Evolutionary conservation across 768 basidiomycete species (phyloP).

Genomic region (Ramaria sp.): DNA sequence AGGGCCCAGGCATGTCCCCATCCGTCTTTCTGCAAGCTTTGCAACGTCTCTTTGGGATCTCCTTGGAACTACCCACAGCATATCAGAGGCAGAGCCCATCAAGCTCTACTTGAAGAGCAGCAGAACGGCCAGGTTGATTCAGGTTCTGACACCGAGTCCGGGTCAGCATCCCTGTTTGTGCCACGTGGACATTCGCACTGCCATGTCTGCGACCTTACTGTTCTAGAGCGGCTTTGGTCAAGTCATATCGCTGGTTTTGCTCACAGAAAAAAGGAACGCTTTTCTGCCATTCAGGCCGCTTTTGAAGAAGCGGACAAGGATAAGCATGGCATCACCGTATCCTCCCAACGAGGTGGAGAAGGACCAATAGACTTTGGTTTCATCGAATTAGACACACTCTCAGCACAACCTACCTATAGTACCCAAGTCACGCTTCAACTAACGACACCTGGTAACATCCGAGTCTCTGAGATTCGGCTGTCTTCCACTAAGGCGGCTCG

Average conservation of each 20-base stretch:
- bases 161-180: neutral
- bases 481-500: neutral
- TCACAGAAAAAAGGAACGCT: constrained; percentile 30
- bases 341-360: constrained; percentile 18
- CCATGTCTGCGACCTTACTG: neutral
- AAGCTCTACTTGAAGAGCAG: neutral
- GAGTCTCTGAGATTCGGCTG: neutral
- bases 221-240: neutral
- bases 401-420: neutral
- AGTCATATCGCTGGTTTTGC: constrained; percentile 7
- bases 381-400: constrained; percentile 23
- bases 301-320: constrained; percentile 45
- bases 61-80: neutral
- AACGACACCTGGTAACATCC: neutral
- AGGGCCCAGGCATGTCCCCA: neutral
- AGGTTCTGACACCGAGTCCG: neutral
- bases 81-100: neutral
- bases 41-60: neutral
- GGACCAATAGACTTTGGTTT: constrained; percentile 37
- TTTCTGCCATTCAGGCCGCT: constrained; percentile 28
- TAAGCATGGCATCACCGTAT: constrained; percentile 38
- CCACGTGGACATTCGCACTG: neutral
- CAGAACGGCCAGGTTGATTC: neutral
- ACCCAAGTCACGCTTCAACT: neutral
- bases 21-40: constrained; percentile 3